Percentiles rank a stretch among this genome's conserved stretches.
phyloP scores from a whole-genome alignment of 2,329 filamentous ascomycete species.

The Verticillium dahliae region DNA sequence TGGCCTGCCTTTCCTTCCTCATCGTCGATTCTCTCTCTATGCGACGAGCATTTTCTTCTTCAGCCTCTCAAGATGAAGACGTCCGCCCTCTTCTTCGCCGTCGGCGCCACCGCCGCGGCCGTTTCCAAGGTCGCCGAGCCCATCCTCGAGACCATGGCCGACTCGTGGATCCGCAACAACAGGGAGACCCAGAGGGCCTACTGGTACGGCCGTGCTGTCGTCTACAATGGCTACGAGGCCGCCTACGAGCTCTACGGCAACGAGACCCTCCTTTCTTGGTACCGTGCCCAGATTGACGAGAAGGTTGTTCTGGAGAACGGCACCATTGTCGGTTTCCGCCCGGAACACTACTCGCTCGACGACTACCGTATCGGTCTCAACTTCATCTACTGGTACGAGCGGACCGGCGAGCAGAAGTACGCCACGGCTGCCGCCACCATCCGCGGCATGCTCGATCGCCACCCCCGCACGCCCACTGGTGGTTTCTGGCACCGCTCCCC shows the following conservation, averaged over 20 bases:
- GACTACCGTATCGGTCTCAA: conserved; percentile 48
- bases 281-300: conserved; percentile 37
- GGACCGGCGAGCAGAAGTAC: conserved; percentile 41
- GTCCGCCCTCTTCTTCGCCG: conserved; percentile 6
- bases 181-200: conserved; percentile 25
- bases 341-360: conserved; percentile 41
- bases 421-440: conserved; percentile 39
- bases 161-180: conserved; percentile 36
- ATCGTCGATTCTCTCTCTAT: background rate
- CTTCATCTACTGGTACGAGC: conserved; percentile 41
- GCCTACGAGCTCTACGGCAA: conserved; percentile 38
- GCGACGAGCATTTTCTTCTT: background rate
- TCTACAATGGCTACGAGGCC: conserved; percentile 39
- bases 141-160: conserved; percentile 30
- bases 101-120: conserved; percentile 4
- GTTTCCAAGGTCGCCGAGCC: conserved; percentile 4
- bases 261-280: conserved; percentile 33
- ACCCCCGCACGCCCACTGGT: conserved; percentile 41
- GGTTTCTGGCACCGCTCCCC: conserved; percentile 47
- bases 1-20: background rate
- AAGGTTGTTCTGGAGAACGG: conserved; percentile 38
- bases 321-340: conserved; percentile 37
- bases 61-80: conserved; percentile 4
- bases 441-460: conserved; percentile 36
- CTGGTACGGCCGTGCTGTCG: conserved; percentile 35